Percentiles rank a stretch among this genome's conserved stretches.
These are phyloP conservation scores for Paramecium biaurelia DNA, from an alignment of 73 alveolate genomes.

Conservation along the genomic window DNA sequence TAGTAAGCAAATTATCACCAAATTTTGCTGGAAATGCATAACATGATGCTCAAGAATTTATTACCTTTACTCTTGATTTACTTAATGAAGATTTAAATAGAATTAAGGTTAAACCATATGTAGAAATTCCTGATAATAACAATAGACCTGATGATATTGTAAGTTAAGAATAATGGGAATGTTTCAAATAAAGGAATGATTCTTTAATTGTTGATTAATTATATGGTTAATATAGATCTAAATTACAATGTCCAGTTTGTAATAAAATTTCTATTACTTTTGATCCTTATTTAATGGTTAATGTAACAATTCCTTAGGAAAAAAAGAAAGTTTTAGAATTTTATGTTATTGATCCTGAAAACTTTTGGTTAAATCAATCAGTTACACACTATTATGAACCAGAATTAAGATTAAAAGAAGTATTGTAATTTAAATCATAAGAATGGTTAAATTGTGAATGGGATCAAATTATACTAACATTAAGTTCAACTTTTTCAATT, in stretches of 20 bases:
- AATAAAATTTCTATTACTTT: conserved; percentile 10
- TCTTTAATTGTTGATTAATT: background rate
- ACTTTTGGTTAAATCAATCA: background rate
- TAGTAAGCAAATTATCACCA: conserved; percentile 48
- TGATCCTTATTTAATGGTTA: conserved; percentile 36
- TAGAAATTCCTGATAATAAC: conserved; percentile 15
- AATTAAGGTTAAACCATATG: background rate
- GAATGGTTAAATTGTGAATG: conserved; percentile 9
- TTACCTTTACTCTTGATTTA: conserved; percentile 70
- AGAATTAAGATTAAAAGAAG: conserved; percentile 9
- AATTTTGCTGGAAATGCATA: conserved; percentile 70
- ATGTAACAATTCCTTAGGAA: conserved; percentile 27
- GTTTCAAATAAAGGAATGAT: conserved; percentile 24
- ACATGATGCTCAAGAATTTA: conserved; percentile 81
- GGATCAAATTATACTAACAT: conserved; percentile 25
- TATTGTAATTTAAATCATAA: background rate
- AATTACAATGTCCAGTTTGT: conserved; percentile 23
- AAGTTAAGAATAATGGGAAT: conserved; percentile 18
- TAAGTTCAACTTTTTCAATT: background rate
- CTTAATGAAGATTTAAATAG: conserved; percentile 82
- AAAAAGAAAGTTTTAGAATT: background rate
- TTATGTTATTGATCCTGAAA: background rate
- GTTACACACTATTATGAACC: background rate
- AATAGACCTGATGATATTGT: conserved; percentile 24
- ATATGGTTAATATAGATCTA: conserved; percentile 22